Evolutionary conservation across 495 filamentous ascomycete genomes (phyloP).

Genomic region (Podospora tetraspora): DNA sequence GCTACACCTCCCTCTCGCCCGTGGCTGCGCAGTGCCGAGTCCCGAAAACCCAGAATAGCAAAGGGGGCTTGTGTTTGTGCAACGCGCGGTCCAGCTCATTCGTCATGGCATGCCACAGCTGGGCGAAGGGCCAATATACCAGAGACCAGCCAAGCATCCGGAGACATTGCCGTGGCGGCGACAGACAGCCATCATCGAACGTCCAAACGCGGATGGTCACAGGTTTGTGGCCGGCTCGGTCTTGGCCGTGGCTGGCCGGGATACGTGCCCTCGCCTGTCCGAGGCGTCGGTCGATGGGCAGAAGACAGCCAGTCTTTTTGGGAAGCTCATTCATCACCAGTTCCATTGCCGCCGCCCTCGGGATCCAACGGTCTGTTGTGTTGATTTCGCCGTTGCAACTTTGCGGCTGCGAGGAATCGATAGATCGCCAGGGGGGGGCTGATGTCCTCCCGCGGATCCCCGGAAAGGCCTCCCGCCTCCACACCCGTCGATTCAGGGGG

Average conservation of each 20-base stretch:
- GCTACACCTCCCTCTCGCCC: not conserved
- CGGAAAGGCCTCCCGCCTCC: not conserved
- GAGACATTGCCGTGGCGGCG: not conserved
- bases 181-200: not conserved
- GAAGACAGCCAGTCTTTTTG: not conserved
- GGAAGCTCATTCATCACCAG: not conserved
- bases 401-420: not conserved
- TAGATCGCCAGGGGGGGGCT: not conserved
- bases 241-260: not conserved
- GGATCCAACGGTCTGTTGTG: not conserved
- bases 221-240: not conserved
- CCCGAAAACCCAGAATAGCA: not conserved
- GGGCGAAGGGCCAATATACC: not conserved
- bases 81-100: not conserved
- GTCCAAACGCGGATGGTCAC: not conserved
- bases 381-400: not conserved
- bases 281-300: not conserved
- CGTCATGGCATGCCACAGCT: not conserved
- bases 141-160: not conserved
- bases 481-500: not conserved
- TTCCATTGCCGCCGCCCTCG: not conserved
- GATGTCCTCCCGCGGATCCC: not conserved
- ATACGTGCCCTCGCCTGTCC: not conserved
- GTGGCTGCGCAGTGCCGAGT: not conserved
- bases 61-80: not conserved